A percentile compares a stretch with the other conserved stretches of the same genome.
These are phyloP conservation scores for Cladochytrium tenue DNA, from an alignment of 371 early-diverging fungal species.

Conservation along the genomic window DNA sequence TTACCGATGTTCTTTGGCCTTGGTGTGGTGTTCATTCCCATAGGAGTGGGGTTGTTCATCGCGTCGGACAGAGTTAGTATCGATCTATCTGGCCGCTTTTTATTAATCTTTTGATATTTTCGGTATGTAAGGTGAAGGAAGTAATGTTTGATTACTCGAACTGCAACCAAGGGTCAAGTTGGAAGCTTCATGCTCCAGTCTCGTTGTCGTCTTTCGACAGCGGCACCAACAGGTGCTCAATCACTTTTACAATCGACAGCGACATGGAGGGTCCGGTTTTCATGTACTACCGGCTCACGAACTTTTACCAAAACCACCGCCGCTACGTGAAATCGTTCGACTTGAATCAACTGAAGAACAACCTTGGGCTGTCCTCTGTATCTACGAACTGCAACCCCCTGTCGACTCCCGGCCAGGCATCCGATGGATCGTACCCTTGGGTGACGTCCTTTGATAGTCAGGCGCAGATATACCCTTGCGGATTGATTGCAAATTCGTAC, in stretches of 20 bases:
- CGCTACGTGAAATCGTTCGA: slow-evolving; percentile 83
- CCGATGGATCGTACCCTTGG: slow-evolving; percentile 11
- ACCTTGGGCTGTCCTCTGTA: not conserved
- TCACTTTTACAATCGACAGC: slow-evolving; percentile 72
- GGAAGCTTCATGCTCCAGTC: slow-evolving; percentile 17
- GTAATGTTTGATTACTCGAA: slow-evolving; percentile 87
- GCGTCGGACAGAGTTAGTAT: slow-evolving; percentile 41
- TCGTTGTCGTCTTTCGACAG: slow-evolving; percentile 42
- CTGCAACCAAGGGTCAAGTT: slow-evolving; percentile 52
- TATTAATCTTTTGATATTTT: not conserved
- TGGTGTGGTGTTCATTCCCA: slow-evolving; percentile 87
- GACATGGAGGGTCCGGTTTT: slow-evolving; percentile 78
- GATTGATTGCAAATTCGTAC: slow-evolving; percentile 95
- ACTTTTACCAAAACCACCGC: slow-evolving; percentile 98
- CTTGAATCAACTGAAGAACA: slow-evolving; percentile 17
- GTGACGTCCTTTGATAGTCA: slow-evolving; percentile 16
- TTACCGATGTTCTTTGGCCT: slow-evolving; percentile 88
- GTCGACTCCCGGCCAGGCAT: slow-evolving; percentile 10
- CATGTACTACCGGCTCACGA: slow-evolving; percentile 91
- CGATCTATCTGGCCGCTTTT: not conserved
- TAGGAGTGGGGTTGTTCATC: slow-evolving; percentile 65
- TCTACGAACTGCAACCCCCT: slow-evolving; percentile 11
- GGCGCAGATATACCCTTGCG: slow-evolving; percentile 91
- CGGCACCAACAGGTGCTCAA: slow-evolving; percentile 58
- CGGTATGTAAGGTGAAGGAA: slow-evolving; percentile 40